Percentiles rank a stretch among this genome's conserved stretches.
Conservation (phyloP, 768 basidiomycete genomes). For the Asterophora lycoperdoides region DNA sequence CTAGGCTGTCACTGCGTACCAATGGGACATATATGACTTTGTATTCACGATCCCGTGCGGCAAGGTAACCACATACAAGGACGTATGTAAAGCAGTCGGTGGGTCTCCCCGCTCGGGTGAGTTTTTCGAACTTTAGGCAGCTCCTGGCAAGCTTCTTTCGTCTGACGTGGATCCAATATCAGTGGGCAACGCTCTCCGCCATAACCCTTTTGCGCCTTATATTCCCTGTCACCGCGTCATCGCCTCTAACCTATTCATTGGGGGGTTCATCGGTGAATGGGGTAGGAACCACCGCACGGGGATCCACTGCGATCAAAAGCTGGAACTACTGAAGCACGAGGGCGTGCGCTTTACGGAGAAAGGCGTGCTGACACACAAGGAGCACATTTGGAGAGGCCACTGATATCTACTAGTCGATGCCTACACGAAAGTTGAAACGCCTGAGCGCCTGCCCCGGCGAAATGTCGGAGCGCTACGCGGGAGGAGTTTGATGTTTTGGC, state of each 20-base stretch:
- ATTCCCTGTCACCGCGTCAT: constrained; percentile 72
- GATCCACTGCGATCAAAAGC: constrained; percentile 41
- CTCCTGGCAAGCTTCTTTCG: background rate
- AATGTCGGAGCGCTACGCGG: too few species aligned
- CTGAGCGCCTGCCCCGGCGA: too few species aligned
- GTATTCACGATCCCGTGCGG: constrained; percentile 44
- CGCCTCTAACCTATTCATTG: constrained; percentile 54
- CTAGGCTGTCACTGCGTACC: constrained; percentile 48
- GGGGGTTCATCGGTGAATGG: constrained; percentile 65
- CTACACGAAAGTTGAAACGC: too few species aligned
- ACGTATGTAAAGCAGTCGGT: constrained; percentile 44
- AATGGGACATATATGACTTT: constrained; percentile 62
- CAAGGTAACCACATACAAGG: constrained; percentile 54
- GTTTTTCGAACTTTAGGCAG: constrained; percentile 7
- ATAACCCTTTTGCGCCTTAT: constrained; percentile 63
- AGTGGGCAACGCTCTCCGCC: constrained; percentile 62
- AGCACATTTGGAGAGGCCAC: constrained; percentile 21
- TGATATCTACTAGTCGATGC: background rate
- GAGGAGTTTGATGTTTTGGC: too few species aligned
- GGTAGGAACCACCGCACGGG: constrained; percentile 40
- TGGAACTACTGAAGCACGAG: constrained; percentile 46
- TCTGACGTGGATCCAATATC: background rate
- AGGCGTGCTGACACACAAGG: constrained; percentile 31
- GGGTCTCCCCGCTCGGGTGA: constrained; percentile 65
- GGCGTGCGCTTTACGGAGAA: constrained; percentile 46